A percentile compares a stretch with the other conserved stretches of the same genome.
Conservation (phyloP, 163 green algal species). For the Chlamydomonas reinhardtii region DNA sequence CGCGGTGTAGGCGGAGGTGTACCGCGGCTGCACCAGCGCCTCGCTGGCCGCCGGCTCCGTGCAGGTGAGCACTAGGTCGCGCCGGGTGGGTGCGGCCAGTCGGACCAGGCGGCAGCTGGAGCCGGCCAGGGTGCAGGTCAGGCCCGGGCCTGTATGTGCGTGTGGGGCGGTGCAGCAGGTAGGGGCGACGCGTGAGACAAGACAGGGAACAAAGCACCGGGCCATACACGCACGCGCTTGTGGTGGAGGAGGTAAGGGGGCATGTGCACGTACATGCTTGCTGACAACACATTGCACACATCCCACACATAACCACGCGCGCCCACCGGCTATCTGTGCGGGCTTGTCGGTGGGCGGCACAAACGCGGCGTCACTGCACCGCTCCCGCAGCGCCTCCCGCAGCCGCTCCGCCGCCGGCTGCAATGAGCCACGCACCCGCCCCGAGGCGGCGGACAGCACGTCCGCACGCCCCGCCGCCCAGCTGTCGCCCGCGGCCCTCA, state of each 20-base stretch:
- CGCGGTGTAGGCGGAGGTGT: constrained; percentile 7
- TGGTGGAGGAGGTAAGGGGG: no score
- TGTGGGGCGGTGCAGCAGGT: background rate
- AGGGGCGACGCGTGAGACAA: no score
- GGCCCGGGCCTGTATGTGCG: background rate
- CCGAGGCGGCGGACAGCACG: background rate
- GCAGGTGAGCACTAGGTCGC: constrained; percentile 17
- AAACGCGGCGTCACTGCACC: constrained; percentile 16
- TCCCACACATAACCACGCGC: no score
- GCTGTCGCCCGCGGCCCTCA: background rate
- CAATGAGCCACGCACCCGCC: background rate
- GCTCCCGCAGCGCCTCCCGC: constrained; percentile 29
- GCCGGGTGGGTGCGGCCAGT: background rate
- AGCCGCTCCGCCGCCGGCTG: background rate
- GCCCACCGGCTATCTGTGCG: constrained; percentile 2
- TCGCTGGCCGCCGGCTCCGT: background rate
- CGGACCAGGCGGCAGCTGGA: constrained; percentile 15
- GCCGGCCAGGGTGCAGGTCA: background rate
- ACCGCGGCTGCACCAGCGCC: background rate
- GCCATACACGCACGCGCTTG: no score
- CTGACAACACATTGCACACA: no score
- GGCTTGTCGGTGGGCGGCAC: background rate
- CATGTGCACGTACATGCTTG: no score
- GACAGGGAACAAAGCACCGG: no score
- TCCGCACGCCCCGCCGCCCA: background rate